Percentiles rank a stretch among this genome's conserved stretches.
Conservation (phyloP, 2,329 filamentous ascomycete species). For the Xylariaceae sp. region DNA sequence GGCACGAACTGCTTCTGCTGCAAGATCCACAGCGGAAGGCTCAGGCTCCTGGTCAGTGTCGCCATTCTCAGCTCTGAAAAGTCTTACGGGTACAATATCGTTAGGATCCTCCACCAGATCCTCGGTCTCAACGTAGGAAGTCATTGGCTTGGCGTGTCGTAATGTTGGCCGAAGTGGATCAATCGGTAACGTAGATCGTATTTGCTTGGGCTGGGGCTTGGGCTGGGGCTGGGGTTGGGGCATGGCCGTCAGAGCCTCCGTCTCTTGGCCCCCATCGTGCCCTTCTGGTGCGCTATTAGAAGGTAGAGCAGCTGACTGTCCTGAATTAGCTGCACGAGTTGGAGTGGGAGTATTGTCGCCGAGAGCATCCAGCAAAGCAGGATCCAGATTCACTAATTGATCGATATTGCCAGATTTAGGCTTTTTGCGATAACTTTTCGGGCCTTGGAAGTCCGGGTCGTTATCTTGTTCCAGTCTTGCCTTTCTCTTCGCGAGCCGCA, state of each 20-base stretch:
- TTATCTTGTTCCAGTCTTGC: constrained; percentile 59
- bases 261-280: constrained; percentile 28
- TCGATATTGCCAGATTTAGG: constrained; percentile 44
- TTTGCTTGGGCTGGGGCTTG: constrained; percentile 26
- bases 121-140: constrained; percentile 58
- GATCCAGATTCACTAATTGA: constrained; percentile 56
- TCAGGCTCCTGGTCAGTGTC: constrained; percentile 11
- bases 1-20: constrained; percentile 45
- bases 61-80: constrained; percentile 27
- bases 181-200: constrained; percentile 38
- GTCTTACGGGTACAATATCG: constrained; percentile 40
- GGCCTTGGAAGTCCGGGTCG: constrained; percentile 58
- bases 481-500: constrained; percentile 59
- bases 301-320: constrained; percentile 25
- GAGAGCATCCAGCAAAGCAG: constrained; percentile 52
- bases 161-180: constrained; percentile 56
- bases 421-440: constrained; percentile 52
- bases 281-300: constrained; percentile 6
- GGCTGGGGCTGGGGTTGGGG: too few relatives aligned
- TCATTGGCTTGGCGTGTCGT: constrained; percentile 58
- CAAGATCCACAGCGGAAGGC: constrained; percentile 48
- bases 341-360: constrained; percentile 36
- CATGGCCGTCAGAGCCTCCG: constrained; percentile 18
- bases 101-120: constrained; percentile 54
- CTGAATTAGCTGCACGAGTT: constrained; percentile 18